phyloP scores from a whole-genome alignment of 78 protist genomes.

The Creolimax fragrantissima region DNA sequence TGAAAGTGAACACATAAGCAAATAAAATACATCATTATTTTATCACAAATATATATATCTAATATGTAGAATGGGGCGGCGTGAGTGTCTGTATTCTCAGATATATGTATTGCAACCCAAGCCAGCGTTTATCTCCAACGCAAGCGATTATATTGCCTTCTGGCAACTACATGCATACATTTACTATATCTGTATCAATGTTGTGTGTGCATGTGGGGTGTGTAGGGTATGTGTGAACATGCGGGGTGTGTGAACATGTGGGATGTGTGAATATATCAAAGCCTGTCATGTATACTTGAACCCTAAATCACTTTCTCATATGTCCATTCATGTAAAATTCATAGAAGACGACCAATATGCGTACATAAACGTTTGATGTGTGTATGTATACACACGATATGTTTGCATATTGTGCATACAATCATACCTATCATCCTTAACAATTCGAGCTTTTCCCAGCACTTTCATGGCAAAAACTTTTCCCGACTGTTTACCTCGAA shows the following conservation, averaged over 20 bases:
- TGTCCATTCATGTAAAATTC: no score
- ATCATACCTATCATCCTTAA: background rate
- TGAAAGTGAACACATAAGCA: background rate
- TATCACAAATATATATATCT: background rate
- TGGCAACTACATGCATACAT: background rate
- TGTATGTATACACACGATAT: no score
- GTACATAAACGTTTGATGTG: no score
- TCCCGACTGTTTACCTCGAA: background rate
- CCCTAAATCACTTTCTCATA: no score
- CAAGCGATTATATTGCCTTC: background rate
- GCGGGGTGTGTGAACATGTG: background rate
- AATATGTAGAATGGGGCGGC: background rate
- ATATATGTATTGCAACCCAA: background rate
- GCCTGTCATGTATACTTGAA: no score
- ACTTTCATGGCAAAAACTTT: slow-evolving; percentile 7
- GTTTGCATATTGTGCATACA: no score
- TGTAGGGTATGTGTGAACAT: background rate
- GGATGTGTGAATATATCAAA: background rate
- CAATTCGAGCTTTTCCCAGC: background rate
- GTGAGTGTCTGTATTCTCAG: background rate
- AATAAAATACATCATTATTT: background rate
- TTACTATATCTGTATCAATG: background rate
- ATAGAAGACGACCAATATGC: no score
- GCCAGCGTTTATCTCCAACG: background rate
- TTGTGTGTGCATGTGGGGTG: background rate